Conservation (phyloP, 179 eudicot species). For the Gypsophila paniculata region DNA sequence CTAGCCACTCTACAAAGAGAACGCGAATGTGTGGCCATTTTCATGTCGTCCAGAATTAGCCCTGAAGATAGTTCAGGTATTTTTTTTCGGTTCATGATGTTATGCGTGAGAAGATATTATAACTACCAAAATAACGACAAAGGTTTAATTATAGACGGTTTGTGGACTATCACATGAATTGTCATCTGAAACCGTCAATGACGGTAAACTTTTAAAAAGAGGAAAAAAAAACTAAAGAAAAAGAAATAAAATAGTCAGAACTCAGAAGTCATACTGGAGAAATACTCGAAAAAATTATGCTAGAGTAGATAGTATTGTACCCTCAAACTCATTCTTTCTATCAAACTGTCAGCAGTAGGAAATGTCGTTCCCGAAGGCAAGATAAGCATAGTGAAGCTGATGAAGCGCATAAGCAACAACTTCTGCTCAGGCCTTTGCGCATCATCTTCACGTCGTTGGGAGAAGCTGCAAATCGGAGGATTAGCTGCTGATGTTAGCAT, state of each 20-base stretch:
- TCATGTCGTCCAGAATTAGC: slow-evolving; percentile 33
- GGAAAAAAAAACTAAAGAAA: not conserved
- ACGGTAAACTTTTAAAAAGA: not conserved
- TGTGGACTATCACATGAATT: too few species aligned
- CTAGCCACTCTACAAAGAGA: slow-evolving; percentile 61
- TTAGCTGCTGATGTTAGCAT: slow-evolving; percentile 38
- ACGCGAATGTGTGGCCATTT: slow-evolving; percentile 40
- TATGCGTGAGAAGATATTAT: not conserved
- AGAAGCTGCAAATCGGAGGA: slow-evolving; percentile 37
- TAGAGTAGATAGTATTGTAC: too few species aligned
- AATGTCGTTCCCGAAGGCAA: slow-evolving; percentile 40
- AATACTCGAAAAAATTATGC: too few species aligned
- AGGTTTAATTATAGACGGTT: too few species aligned
- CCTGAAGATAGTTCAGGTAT: slow-evolving; percentile 42
- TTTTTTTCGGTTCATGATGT: not conserved
- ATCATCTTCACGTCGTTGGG: slow-evolving; percentile 50
- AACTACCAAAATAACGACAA: not conserved
- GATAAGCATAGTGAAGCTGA: slow-evolving; percentile 50
- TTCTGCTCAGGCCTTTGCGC: slow-evolving; percentile 63
- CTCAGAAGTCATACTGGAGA: too few species aligned
- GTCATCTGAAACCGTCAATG: not conserved
- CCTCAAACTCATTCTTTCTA: not conserved
- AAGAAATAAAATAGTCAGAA: not conserved
- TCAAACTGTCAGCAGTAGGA: slow-evolving; percentile 11
- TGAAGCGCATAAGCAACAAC: slow-evolving; percentile 60